Percentiles rank a stretch among this genome's conserved stretches.
Conservation (phyloP, 371 early-diverging fungal species). For the Mucor circinelloides region DNA sequence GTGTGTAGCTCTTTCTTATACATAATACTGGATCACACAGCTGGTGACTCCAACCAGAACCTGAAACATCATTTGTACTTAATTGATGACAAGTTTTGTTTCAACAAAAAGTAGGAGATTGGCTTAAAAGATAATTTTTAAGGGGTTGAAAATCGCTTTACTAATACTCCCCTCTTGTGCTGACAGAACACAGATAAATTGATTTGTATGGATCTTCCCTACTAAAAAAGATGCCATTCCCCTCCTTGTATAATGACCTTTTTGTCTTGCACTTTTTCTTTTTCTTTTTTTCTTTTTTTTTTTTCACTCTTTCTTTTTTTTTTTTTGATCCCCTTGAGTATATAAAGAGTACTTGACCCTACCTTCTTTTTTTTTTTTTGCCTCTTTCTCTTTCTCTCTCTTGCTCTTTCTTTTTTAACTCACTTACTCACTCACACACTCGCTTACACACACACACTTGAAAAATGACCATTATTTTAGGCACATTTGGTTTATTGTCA, state of each 20-base stretch:
- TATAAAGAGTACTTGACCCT: conserved; percentile 5
- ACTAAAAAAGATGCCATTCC: neutral
- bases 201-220: neutral
- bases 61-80: neutral
- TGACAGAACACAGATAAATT: neutral
- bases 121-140: neutral
- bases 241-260: neutral
- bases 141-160: conserved; percentile 7
- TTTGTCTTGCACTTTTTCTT: neutral
- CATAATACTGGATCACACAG: neutral
- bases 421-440: no score
- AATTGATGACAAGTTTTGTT: neutral
- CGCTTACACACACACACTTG: neutral
- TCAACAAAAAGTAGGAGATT: conserved; percentile 3
- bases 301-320: neutral
- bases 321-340: conserved; percentile 4
- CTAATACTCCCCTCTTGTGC: neutral
- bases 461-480: conserved; percentile 18
- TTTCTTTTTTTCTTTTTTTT: no score
- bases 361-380: conserved; percentile 4
- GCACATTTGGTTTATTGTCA: conserved; percentile 11
- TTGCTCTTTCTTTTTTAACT: neutral
- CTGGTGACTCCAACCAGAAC: neutral
- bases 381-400: conserved; percentile 9
- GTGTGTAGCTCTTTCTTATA: neutral